A percentile compares a stretch with the other conserved stretches of the same genome.
Conservation (phyloP, 768 basidiomycete genomes). For the Paxillus rubicundulus region DNA sequence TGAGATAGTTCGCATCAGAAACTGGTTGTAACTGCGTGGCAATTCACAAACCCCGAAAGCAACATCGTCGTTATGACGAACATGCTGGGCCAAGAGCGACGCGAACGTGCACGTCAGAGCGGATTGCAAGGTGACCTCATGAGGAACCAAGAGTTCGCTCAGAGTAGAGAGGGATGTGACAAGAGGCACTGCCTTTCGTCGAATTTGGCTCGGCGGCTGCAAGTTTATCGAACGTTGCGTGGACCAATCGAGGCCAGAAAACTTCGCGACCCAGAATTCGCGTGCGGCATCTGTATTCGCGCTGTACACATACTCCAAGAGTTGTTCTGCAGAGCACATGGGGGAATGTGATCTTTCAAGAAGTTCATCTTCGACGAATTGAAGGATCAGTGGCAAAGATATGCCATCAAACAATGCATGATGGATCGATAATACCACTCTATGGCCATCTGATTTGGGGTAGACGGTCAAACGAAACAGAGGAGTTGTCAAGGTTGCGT, state of each 20-base stretch:
- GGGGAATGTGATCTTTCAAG: conserved; percentile 6
- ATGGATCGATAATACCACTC: conserved; percentile 31
- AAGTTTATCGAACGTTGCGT: conserved; percentile 2
- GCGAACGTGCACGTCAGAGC: conserved; percentile 29
- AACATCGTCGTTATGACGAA: conserved; percentile 26
- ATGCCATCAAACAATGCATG: conserved; percentile 34
- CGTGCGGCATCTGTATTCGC: conserved; percentile 12
- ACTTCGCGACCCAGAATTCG: conserved; percentile 24
- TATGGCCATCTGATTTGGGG: conserved; percentile 1
- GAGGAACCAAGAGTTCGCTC: conserved; percentile 16
- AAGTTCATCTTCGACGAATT: conserved; percentile 25
- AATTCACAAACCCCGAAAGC: conserved; percentile 30
- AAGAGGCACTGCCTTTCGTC: conserved; percentile 11
- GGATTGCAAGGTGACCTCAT: conserved; percentile 33
- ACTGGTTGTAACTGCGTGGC: background rate
- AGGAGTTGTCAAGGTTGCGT: conserved; percentile 13
- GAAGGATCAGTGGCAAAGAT: conserved; percentile 30
- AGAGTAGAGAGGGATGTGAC: conserved; percentile 18
- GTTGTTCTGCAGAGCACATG: conserved; percentile 9
- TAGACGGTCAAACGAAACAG: conserved; percentile 16
- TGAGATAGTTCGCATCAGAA: conserved; percentile 9
- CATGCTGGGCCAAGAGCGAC: conserved; percentile 20
- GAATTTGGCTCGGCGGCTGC: conserved; percentile 7
- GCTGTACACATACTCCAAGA: conserved; percentile 24
- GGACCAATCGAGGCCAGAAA: conserved; percentile 21